A percentile compares a stretch with the other conserved stretches of the same genome.
These are phyloP conservation scores for Paecilomyces niveus DNA, from an alignment of 2,329 filamentous ascomycete genomes.

Conservation along the genomic window DNA sequence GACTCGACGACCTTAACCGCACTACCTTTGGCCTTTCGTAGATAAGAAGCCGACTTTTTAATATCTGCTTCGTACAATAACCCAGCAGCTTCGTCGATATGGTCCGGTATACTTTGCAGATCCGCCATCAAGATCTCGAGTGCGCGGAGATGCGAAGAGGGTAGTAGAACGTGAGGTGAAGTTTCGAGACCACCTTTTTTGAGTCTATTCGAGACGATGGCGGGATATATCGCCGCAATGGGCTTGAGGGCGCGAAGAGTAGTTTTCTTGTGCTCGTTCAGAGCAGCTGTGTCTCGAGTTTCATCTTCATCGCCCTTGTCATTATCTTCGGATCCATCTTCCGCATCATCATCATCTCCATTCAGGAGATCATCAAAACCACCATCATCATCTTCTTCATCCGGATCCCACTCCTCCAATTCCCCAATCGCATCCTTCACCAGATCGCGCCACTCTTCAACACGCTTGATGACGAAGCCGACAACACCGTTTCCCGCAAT, in stretches of 20 bases:
- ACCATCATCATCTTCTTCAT: conserved; percentile 58
- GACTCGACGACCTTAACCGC: conserved; percentile 65
- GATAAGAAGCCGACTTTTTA: conserved; percentile 23
- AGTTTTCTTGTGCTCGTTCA: conserved; percentile 34
- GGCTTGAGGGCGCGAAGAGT: conserved; percentile 37
- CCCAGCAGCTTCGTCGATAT: conserved; percentile 40
- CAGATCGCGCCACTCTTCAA: conserved; percentile 65
- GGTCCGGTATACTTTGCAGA: conserved; percentile 30
- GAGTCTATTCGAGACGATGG: conserved; percentile 35
- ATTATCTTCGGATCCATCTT: conserved; percentile 9
- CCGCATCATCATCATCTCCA: conserved; percentile 18
- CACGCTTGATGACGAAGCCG: conserved; percentile 63
- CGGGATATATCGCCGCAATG: conserved; percentile 36
- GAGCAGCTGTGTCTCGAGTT: conserved; percentile 20
- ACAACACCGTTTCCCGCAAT: conserved; percentile 62
- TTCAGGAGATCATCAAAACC: conserved; percentile 39
- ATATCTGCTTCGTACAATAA: conserved; percentile 37
- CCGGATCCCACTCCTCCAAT: conserved; percentile 79
- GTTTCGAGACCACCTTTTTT: conserved; percentile 23
- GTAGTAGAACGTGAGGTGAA: conserved; percentile 1
- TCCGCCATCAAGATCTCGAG: conserved; percentile 29
- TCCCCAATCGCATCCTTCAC: conserved; percentile 79
- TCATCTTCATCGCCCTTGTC: conserved; percentile 5
- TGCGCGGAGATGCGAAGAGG: conserved; percentile 14
- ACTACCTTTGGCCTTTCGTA: conserved; percentile 23